Percentiles rank a stretch among this genome's conserved stretches.
phyloP scores from a whole-genome alignment of 2,329 filamentous ascomycete species.

The Ceratocystis lukuohia region DNA sequence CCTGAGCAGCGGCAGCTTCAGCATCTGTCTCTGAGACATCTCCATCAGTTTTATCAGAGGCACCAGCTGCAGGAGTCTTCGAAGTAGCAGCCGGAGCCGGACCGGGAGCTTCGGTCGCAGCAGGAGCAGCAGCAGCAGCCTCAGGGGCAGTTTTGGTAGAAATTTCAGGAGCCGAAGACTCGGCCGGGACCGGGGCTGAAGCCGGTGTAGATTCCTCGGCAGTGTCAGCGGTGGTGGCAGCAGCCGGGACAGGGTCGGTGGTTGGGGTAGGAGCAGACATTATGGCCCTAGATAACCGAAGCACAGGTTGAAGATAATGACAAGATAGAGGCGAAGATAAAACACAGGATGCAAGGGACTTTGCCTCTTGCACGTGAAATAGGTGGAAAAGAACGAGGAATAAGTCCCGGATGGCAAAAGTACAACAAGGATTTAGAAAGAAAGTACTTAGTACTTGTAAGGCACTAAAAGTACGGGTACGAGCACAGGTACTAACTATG shows the following conservation, averaged over 20 bases:
- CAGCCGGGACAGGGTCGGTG: not conserved
- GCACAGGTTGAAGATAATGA: not conserved
- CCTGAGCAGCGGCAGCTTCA: not conserved
- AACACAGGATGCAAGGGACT: not conserved
- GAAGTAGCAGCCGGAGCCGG: not conserved
- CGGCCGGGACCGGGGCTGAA: not conserved
- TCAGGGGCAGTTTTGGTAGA: not conserved
- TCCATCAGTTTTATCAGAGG: too few species aligned
- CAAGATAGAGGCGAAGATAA: not conserved
- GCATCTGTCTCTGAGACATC: not conserved
- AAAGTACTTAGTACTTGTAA: too few species aligned
- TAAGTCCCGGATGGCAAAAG: too few species aligned
- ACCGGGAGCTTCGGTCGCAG: not conserved
- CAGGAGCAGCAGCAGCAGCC: not conserved
- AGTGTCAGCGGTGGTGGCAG: not conserved
- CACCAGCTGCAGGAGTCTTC: too few species aligned
- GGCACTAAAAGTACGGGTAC: too few species aligned
- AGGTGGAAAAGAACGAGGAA: too few species aligned
- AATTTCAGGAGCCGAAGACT: not conserved
- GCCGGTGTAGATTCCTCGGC: not conserved
- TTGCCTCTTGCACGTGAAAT: too few species aligned
- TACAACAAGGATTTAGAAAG: too few species aligned
- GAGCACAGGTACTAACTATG: too few species aligned
- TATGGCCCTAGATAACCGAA: not conserved
- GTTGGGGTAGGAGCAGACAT: conserved; percentile 5